Evolutionary conservation across 1,139 yeast genomes (phyloP).

Genomic region (Geotrichum klebahnii): DNA sequence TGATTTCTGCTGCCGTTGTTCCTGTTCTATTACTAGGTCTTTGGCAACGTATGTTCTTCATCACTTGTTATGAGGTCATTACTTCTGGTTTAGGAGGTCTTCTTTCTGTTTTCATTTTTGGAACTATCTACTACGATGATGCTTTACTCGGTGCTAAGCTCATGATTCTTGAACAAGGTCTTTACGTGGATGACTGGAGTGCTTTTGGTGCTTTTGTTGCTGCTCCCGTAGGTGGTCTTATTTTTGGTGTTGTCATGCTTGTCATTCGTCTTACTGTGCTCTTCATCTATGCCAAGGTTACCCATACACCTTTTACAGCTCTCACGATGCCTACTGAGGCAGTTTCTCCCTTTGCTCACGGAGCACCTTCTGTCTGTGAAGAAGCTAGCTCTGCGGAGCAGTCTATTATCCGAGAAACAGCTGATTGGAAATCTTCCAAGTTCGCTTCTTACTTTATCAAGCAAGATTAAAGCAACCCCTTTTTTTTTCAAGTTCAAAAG

Average conservation of each 20-base stretch:
- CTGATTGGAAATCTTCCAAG: constrained; percentile 17
- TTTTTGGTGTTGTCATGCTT: constrained; percentile 53
- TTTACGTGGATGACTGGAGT: constrained; percentile 85
- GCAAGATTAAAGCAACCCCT: background rate
- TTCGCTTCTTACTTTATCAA: constrained; percentile 13
- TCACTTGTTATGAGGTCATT: constrained; percentile 79
- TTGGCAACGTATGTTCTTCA: constrained; percentile 55
- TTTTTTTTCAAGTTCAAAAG: background rate
- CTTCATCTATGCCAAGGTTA: constrained; percentile 42
- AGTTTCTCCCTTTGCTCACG: constrained; percentile 21
- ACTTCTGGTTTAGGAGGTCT: constrained; percentile 81
- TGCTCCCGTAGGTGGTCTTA: constrained; percentile 78
- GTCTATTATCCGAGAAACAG: background rate
- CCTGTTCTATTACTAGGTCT: constrained; percentile 84
- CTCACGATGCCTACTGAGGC: constrained; percentile 46
- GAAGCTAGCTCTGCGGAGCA: constrained; percentile 12
- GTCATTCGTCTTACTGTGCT: constrained; percentile 47
- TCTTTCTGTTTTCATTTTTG: constrained; percentile 74
- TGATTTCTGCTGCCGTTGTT: constrained; percentile 79
- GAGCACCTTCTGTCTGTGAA: constrained; percentile 9
- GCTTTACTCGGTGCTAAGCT: constrained; percentile 78
- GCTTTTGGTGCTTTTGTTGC: constrained; percentile 91
- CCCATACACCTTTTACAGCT: constrained; percentile 52
- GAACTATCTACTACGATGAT: constrained; percentile 66
- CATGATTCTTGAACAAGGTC: constrained; percentile 68